phyloP scores from a whole-genome alignment of 768 basidiomycete genomes.

The Trametes punicea region DNA sequence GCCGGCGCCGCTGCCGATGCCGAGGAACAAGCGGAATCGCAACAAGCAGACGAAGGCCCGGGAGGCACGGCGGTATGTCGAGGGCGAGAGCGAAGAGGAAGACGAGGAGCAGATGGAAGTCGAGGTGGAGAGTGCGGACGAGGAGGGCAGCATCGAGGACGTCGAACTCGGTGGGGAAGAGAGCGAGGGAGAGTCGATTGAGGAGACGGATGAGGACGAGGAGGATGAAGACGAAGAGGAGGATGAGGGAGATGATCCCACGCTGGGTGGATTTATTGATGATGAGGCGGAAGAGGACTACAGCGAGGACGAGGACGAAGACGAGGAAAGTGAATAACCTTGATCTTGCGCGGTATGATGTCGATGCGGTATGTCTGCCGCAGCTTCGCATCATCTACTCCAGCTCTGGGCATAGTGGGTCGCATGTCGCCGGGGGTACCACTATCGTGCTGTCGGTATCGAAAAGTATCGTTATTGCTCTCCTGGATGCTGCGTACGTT shows the following conservation, averaged over 20 bases:
- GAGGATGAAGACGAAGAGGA: constrained; percentile 53
- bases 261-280: constrained; percentile 46
- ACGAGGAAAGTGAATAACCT: constrained; percentile 27
- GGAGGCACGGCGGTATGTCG: constrained; percentile 55
- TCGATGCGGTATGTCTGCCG: neutral
- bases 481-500: too few relatives aligned
- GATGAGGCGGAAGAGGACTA: constrained; percentile 63
- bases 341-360: neutral
- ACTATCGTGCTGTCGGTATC: neutral
- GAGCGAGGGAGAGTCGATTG: constrained; percentile 45
- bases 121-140: constrained; percentile 59
- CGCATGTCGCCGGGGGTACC: too few relatives aligned
- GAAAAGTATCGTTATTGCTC: constrained; percentile 14
- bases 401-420: neutral
- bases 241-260: constrained; percentile 46
- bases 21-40: constrained; percentile 27
- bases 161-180: constrained; percentile 64
- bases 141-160: constrained; percentile 75
- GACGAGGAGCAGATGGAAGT: constrained; percentile 54
- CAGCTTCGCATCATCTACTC: neutral
- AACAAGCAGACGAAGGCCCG: constrained; percentile 35
- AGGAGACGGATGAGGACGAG: constrained; percentile 42
- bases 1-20: constrained; percentile 51
- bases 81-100: constrained; percentile 79
- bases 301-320: constrained; percentile 48